These are phyloP conservation scores for Mycosphaerelloides madeirae DNA, from an alignment of 2,329 filamentous ascomycete species.

Conservation along the genomic window DNA sequence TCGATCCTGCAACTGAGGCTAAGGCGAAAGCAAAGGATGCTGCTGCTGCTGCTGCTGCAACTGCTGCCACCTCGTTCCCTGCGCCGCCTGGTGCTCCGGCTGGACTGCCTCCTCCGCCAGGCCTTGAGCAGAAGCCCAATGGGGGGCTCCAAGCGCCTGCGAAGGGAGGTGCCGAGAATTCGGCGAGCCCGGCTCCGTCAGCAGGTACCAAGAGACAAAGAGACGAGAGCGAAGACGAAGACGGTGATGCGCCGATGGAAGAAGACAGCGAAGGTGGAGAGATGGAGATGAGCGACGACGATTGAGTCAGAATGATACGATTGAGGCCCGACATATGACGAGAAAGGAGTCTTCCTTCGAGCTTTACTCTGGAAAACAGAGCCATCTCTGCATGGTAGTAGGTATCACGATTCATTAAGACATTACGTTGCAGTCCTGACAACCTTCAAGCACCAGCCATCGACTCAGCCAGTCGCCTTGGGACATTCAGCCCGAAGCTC, in stretches of 20 bases:
- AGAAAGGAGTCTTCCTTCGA: background rate
- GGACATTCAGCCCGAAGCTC: constrained; percentile 63
- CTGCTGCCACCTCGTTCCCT: constrained; percentile 29
- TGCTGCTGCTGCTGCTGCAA: constrained; percentile 5
- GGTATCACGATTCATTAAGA: constrained; percentile 3
- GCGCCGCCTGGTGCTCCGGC: constrained; percentile 23
- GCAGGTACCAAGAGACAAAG: constrained; percentile 52
- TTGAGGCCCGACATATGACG: background rate
- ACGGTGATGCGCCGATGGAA: constrained; percentile 39
- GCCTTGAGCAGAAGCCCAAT: constrained; percentile 24
- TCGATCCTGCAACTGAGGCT: constrained; percentile 41
- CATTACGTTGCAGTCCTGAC: constrained; percentile 12
- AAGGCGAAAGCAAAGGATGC: constrained; percentile 15
- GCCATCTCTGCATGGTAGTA: background rate
- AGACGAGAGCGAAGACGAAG: constrained; percentile 35
- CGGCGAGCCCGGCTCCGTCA: constrained; percentile 42
- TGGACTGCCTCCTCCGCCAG: constrained; percentile 21
- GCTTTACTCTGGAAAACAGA: background rate
- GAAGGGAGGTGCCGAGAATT: constrained; percentile 41
- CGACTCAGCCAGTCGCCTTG: constrained; percentile 5
- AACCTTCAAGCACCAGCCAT: constrained; percentile 15
- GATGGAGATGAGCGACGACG: constrained; percentile 69
- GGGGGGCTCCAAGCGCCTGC: constrained; percentile 30
- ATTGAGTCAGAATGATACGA: constrained; percentile 23
- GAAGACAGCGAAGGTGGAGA: constrained; percentile 48